These are phyloP conservation scores for Epichloe bromicola DNA, from an alignment of 2,329 filamentous ascomycete species.

Conservation along the genomic window DNA sequence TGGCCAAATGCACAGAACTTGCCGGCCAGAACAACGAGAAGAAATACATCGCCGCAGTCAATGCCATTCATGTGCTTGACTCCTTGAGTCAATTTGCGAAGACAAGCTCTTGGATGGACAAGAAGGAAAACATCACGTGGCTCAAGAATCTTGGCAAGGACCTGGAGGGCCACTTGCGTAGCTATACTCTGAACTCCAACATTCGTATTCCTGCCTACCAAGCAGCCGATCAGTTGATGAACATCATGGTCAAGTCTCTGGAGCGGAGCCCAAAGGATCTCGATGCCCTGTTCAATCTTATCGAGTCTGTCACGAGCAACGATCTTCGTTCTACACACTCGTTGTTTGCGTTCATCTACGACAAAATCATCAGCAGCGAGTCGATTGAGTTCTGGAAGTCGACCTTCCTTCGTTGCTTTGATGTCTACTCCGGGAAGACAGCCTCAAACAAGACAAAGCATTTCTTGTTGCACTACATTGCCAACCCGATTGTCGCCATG, in stretches of 20 bases:
- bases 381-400: constrained; percentile 78
- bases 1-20: constrained; percentile 52
- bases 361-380: constrained; percentile 68
- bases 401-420: constrained; percentile 72
- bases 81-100: constrained; percentile 58
- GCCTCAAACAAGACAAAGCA: constrained; percentile 84
- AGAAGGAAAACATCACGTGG: constrained; percentile 47
- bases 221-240: constrained; percentile 76
- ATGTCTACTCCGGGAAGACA: constrained; percentile 67
- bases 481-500: constrained; percentile 94
- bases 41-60: constrained; percentile 58
- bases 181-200: constrained; percentile 53
- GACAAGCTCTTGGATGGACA: constrained; percentile 59
- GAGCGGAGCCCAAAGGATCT: constrained; percentile 61
- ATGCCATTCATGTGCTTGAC: constrained; percentile 74
- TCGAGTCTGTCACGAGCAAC: constrained; percentile 72
- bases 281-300: constrained; percentile 71
- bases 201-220: constrained; percentile 81
- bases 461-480: constrained; percentile 80
- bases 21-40: constrained; percentile 56
- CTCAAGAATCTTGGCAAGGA: constrained; percentile 59
- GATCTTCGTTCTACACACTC: constrained; percentile 67
- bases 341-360: constrained; percentile 73
- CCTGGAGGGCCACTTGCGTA: constrained; percentile 60
- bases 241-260: constrained; percentile 71